Conservation (phyloP, 805 yeast genomes). For the Debaryomyces hansenii region DNA sequence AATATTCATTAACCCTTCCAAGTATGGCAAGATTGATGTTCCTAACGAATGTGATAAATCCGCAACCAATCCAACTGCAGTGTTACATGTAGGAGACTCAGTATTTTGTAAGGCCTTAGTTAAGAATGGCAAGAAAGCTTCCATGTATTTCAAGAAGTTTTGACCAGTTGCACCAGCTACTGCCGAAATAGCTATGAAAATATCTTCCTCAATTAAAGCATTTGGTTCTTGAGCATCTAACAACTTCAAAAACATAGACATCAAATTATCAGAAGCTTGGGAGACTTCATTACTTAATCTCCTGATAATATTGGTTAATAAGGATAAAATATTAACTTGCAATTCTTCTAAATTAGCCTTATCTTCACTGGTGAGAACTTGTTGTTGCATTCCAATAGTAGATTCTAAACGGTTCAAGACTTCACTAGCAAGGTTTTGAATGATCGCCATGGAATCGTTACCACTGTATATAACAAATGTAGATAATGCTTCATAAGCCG, state of each 20-base stretch:
- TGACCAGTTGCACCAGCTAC: slow-evolving; percentile 79
- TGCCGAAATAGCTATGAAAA: slow-evolving; percentile 88
- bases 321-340: slow-evolving; percentile 76
- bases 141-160: slow-evolving; percentile 73
- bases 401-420: slow-evolving; percentile 70
- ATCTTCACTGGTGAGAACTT: slow-evolving; percentile 66
- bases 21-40: slow-evolving; percentile 66
- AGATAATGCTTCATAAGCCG: slow-evolving; percentile 94
- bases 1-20: slow-evolving; percentile 78
- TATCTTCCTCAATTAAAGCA: slow-evolving; percentile 89
- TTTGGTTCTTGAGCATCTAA: slow-evolving; percentile 55
- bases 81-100: slow-evolving; percentile 78
- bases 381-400: slow-evolving; percentile 57
- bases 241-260: slow-evolving; percentile 78
- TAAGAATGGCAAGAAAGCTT: slow-evolving; percentile 79
- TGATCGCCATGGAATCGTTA: slow-evolving; percentile 62
- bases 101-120: slow-evolving; percentile 76
- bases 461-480: slow-evolving; percentile 77
- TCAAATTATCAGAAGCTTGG: slow-evolving; percentile 76
- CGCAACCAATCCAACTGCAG: slow-evolving; percentile 94
- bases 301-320: slow-evolving; percentile 81
- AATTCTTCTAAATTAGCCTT: slow-evolving; percentile 80
- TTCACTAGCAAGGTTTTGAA: slow-evolving; percentile 73
- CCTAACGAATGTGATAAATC: slow-evolving; percentile 92
- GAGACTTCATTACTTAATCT: slow-evolving; percentile 67